Evolutionary conservation across 805 yeast species (phyloP).

Genomic region (Cephaloascus fragrans): DNA sequence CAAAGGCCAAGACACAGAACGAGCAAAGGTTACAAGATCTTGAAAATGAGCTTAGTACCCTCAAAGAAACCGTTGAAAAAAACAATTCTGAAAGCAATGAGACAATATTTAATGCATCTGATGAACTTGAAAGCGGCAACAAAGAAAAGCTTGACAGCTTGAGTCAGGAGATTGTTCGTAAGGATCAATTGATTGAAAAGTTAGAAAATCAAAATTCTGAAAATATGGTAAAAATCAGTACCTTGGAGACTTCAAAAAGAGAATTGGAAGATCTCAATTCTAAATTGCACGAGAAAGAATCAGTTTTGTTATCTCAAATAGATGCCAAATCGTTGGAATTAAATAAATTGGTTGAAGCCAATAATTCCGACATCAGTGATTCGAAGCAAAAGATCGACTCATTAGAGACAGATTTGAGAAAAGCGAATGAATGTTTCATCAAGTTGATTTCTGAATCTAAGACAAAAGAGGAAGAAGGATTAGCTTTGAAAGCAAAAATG

Average conservation of each 20-base stretch:
- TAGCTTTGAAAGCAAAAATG: too few species aligned
- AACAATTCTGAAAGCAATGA: not conserved
- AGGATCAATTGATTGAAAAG: not conserved
- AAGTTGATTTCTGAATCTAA: too few species aligned
- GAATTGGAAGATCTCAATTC: not conserved
- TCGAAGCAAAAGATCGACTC: too few species aligned
- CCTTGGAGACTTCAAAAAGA: not conserved
- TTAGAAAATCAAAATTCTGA: not conserved
- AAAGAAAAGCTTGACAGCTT: too few species aligned
- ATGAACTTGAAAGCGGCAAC: slow-evolving; percentile 1
- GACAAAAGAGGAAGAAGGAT: too few species aligned
- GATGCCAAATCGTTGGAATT: slow-evolving; percentile 54
- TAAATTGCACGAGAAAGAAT: not conserved
- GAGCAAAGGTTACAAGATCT: slow-evolving; percentile 3
- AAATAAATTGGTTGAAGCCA: slow-evolving; percentile 34
- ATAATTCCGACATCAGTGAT: too few species aligned
- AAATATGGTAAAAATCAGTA: not conserved
- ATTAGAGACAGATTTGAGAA: too few species aligned
- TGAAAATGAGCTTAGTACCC: slow-evolving; percentile 4
- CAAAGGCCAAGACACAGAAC: not conserved
- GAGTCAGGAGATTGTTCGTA: too few species aligned
- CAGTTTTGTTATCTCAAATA: too few species aligned
- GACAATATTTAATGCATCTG: not conserved
- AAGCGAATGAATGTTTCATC: too few species aligned
- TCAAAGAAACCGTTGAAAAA: slow-evolving; percentile 1